A percentile compares a stretch with the other conserved stretches of the same genome.
Evolutionary conservation across 2,329 filamentous ascomycete genomes (phyloP).

Genomic region (Colletotrichum tofieldiae): DNA sequence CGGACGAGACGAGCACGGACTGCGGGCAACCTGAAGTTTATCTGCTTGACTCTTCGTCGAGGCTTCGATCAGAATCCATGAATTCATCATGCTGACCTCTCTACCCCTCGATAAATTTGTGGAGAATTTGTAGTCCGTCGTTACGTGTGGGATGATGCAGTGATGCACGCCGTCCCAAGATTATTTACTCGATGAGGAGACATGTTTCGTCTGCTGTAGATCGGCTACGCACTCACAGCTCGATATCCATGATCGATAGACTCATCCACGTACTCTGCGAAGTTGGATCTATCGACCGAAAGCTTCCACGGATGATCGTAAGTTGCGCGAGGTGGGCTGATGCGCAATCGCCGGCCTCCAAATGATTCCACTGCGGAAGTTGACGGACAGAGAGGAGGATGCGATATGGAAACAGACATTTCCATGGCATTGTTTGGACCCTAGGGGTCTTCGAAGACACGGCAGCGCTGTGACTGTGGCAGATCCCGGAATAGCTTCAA

Average conservation of each 20-base stretch:
- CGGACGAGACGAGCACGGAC: slow-evolving; percentile 40
- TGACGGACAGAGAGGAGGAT: background rate
- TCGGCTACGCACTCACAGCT: slow-evolving; percentile 33
- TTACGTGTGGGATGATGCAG: slow-evolving; percentile 16
- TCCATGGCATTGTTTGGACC: slow-evolving; percentile 4
- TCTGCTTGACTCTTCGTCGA: slow-evolving; percentile 27
- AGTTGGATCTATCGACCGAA: slow-evolving; percentile 6
- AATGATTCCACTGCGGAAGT: background rate
- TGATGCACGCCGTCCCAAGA: slow-evolving; percentile 35
- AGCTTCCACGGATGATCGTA: slow-evolving; percentile 19
- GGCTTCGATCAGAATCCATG: slow-evolving; percentile 14
- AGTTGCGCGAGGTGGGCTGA: background rate
- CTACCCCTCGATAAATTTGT: slow-evolving; percentile 13
- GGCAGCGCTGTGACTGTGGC: slow-evolving; percentile 12
- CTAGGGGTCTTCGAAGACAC: slow-evolving; percentile 10
- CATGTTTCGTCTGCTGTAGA: slow-evolving; percentile 37
- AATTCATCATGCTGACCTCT: slow-evolving; percentile 12
- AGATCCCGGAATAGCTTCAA: slow-evolving; percentile 9
- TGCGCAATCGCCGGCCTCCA: background rate
- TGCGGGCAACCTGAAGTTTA: slow-evolving; percentile 39
- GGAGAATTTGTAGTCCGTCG: slow-evolving; percentile 21
- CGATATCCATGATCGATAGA: background rate
- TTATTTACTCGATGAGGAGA: slow-evolving; percentile 26
- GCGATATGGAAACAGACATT: slow-evolving; percentile 3
- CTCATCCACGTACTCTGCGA: background rate